Evolutionary conservation across 371 early-diverging fungal genomes (phyloP).

Genomic region (Apophysomyces sp.): DNA sequence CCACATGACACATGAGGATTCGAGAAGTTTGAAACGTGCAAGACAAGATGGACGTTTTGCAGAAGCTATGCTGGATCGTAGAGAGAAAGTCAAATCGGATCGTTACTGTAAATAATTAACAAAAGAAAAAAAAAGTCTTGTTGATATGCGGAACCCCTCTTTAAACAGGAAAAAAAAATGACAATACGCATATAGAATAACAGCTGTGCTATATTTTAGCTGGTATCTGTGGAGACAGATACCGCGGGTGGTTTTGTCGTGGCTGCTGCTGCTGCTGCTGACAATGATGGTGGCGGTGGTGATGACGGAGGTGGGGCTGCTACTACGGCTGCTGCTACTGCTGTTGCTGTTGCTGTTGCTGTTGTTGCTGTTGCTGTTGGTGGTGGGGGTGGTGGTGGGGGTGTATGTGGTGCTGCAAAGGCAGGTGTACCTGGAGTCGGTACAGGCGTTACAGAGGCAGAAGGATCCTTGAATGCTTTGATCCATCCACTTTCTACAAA

Average conservation of each 20-base stretch:
- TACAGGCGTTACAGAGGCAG: conserved; percentile 1
- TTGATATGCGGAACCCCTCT: too few relatives aligned
- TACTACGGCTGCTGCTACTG: background rate
- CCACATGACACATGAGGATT: conserved; percentile 46
- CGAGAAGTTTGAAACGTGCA: conserved; percentile 59
- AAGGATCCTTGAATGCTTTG: conserved; percentile 45
- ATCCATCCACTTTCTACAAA: conserved; percentile 93
- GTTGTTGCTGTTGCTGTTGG: background rate
- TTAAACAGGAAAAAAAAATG: background rate
- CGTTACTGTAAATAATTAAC: conserved; percentile 74
- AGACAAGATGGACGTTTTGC: conserved; percentile 71
- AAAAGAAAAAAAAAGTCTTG: background rate
- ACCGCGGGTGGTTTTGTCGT: background rate
- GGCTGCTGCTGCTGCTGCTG: background rate
- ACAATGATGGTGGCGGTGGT: background rate
- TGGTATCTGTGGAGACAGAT: background rate
- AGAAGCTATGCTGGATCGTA: conserved; percentile 78
- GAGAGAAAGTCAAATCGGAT: conserved; percentile 82
- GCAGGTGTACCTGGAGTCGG: background rate
- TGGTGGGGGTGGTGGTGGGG: background rate
- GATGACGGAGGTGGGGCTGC: background rate
- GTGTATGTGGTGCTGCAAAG: background rate
- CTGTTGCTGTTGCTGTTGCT: background rate
- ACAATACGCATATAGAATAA: background rate
- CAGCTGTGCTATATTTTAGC: background rate